Evolutionary conservation across 345 rosid genomes (phyloP).

Genomic region (Citrus cavaleriei): DNA sequence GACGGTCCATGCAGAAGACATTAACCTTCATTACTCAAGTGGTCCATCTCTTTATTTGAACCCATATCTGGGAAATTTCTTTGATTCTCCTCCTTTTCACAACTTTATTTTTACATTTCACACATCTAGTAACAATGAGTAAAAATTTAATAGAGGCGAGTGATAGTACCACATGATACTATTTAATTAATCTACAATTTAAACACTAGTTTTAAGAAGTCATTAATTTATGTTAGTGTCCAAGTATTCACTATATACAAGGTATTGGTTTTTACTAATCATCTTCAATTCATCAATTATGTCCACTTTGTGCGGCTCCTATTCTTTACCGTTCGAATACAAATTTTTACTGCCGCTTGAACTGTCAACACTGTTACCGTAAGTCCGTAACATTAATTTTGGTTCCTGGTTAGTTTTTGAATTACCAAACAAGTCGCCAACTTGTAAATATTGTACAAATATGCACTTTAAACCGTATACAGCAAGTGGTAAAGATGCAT

Average conservation of each 20-base stretch:
- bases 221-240: too few relatives aligned
- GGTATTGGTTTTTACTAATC: too few relatives aligned
- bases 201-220: too few relatives aligned
- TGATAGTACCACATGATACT: too few relatives aligned
- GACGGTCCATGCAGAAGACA: neutral
- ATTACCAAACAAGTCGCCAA: neutral
- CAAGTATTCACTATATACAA: too few relatives aligned
- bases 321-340: neutral
- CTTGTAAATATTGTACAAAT: neutral
- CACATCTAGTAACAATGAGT: too few relatives aligned
- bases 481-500: neutral
- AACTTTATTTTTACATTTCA: neutral
- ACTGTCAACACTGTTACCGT: neutral
- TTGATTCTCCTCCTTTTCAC: neutral
- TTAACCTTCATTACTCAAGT: constrained; percentile 1
- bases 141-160: too few relatives aligned
- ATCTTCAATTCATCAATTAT: too few relatives aligned
- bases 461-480: neutral
- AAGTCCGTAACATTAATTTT: neutral
- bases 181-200: neutral
- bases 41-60: constrained; percentile 17
- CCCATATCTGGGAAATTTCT: constrained; percentile 2
- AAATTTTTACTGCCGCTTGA: neutral
- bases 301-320: too few relatives aligned
- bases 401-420: neutral